Conservation (phyloP, 768 basidiomycete species). For the Amylocystis lapponica region DNA sequence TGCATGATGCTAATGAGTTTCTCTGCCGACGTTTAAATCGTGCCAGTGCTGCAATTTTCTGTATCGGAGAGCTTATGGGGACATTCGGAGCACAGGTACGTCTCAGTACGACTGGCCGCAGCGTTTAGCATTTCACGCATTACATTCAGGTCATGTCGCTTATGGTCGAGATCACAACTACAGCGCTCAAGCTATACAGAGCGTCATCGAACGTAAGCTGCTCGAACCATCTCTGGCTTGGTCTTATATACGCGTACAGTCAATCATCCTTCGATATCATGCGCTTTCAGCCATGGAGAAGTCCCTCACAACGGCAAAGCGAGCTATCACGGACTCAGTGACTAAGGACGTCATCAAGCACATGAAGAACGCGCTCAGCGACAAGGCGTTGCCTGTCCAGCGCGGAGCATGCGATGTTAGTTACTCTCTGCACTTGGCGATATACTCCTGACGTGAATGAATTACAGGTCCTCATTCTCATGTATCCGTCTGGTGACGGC, state of each 20-base stretch:
- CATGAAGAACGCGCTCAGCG: slow-evolving; percentile 64
- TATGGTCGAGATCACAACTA: slow-evolving; percentile 74
- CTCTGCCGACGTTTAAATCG: background rate
- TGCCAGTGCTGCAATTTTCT: slow-evolving; percentile 82
- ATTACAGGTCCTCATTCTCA: slow-evolving; percentile 43
- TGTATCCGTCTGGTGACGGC: slow-evolving; percentile 55
- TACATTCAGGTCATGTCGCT: slow-evolving; percentile 86
- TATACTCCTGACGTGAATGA: slow-evolving; percentile 12
- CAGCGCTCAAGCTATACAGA: slow-evolving; percentile 62
- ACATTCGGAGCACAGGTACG: slow-evolving; percentile 78
- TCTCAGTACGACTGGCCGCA: too few species aligned
- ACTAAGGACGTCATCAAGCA: slow-evolving; percentile 82
- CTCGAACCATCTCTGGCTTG: background rate
- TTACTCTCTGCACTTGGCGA: slow-evolving; percentile 1
- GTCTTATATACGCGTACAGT: slow-evolving; percentile 36
- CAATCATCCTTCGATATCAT: slow-evolving; percentile 77
- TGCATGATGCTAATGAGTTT: background rate
- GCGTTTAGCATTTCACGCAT: background rate
- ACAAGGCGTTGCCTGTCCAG: slow-evolving; percentile 83
- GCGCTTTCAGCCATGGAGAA: slow-evolving; percentile 76
- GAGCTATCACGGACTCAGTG: slow-evolving; percentile 74
- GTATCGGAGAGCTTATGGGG: slow-evolving; percentile 86
- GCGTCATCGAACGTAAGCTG: slow-evolving; percentile 61
- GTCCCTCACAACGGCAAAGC: slow-evolving; percentile 71
- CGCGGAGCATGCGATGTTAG: slow-evolving; percentile 75